Evolutionary conservation across 805 yeast genomes (phyloP).

Genomic region (Candida nemodendra): DNA sequence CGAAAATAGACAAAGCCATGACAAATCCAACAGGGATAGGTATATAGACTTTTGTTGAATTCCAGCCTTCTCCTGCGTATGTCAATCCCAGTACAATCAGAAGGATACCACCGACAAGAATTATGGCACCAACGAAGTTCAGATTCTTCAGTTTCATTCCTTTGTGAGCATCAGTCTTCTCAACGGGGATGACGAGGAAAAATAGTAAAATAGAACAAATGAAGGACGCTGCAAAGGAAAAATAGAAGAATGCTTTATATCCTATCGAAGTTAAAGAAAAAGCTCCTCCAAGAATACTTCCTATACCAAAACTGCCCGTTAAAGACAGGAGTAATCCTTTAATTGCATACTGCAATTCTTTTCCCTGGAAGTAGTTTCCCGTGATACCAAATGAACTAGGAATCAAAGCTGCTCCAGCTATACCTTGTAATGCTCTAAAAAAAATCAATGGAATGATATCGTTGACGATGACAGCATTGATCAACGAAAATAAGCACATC

Average conservation of each 20-base stretch:
- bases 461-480: slow-evolving; percentile 36
- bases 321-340: slow-evolving; percentile 16
- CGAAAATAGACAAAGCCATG: slow-evolving; percentile 24
- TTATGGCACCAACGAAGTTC: slow-evolving; percentile 35
- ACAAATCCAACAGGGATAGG: slow-evolving; percentile 39
- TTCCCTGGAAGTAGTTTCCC: slow-evolving; percentile 24
- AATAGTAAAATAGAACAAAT: slow-evolving; percentile 20
- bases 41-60: slow-evolving; percentile 38
- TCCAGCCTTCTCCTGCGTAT: slow-evolving; percentile 45
- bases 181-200: slow-evolving; percentile 29
- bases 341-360: slow-evolving; percentile 15
- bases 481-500: slow-evolving; percentile 27
- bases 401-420: slow-evolving; percentile 40
- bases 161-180: slow-evolving; percentile 27
- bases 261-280: slow-evolving; percentile 38
- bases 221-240: slow-evolving; percentile 32
- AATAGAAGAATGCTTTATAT: slow-evolving; percentile 38
- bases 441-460: slow-evolving; percentile 38
- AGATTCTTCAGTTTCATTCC: slow-evolving; percentile 25
- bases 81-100: slow-evolving; percentile 43
- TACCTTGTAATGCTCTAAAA: slow-evolving; percentile 45
- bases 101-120: slow-evolving; percentile 36
- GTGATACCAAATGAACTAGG: slow-evolving; percentile 31
- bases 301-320: slow-evolving; percentile 37
- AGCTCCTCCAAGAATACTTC: slow-evolving; percentile 44